These are phyloP conservation scores for Macrophomina tecta DNA, from an alignment of 2,329 filamentous ascomycete species.

Conservation along the genomic window DNA sequence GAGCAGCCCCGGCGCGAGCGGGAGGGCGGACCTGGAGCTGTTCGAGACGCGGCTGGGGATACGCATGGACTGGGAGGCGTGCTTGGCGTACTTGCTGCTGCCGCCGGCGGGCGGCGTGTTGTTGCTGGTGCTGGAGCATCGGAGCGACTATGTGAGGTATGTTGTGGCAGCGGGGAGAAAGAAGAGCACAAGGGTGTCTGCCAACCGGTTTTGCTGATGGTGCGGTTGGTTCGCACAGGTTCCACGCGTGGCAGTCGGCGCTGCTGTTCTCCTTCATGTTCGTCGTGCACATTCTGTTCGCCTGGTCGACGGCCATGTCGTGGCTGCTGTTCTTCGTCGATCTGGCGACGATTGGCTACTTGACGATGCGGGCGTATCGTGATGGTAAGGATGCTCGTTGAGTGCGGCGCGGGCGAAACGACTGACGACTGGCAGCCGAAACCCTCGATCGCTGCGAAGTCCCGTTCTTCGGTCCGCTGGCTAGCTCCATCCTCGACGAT, in stretches of 20 bases:
- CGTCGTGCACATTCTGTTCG: constrained; percentile 82
- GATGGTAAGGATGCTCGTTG: constrained; percentile 63
- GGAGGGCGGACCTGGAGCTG: constrained; percentile 71
- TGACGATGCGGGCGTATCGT: constrained; percentile 80
- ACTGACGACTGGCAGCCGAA: constrained; percentile 55
- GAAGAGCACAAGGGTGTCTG: constrained; percentile 19
- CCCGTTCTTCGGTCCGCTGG: constrained; percentile 82
- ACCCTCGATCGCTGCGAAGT: constrained; percentile 76
- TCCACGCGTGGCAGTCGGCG: constrained; percentile 95
- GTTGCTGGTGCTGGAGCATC: constrained; percentile 84
- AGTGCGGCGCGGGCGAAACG: neutral
- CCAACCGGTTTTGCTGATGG: constrained; percentile 13
- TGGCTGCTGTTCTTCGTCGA: constrained; percentile 84
- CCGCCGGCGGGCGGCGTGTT: constrained; percentile 87
- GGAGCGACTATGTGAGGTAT: constrained; percentile 95
- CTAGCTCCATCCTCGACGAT: constrained; percentile 88
- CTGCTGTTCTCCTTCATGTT: constrained; percentile 77
- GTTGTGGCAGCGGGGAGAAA: constrained; percentile 34
- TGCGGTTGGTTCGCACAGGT: constrained; percentile 57
- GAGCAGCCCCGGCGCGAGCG: constrained; percentile 46
- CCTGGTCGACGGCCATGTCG: constrained; percentile 81
- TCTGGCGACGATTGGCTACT: constrained; percentile 74
- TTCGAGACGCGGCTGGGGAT: constrained; percentile 92
- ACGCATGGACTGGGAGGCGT: constrained; percentile 87
- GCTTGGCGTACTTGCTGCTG: constrained; percentile 82